Conservation (phyloP, 495 filamentous ascomycete genomes). For the Tuber borchii region DNA sequence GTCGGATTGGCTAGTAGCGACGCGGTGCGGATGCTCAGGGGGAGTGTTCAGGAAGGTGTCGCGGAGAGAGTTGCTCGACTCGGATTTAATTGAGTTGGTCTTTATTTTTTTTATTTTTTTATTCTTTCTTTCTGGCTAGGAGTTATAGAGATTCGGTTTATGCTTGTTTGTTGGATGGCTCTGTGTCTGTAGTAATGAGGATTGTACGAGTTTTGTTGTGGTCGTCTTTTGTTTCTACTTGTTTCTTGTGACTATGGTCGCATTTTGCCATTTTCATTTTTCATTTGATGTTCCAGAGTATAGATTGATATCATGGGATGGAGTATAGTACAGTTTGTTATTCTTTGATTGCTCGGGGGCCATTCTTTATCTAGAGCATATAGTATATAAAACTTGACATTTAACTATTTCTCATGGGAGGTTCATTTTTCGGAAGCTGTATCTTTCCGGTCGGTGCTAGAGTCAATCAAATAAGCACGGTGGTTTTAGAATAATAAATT, state of each 20-base stretch:
- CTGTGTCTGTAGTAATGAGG: neutral
- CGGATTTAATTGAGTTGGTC: neutral
- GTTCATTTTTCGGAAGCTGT: neutral
- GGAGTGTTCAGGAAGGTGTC: neutral
- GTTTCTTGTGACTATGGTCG: neutral
- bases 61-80: conserved; percentile 1
- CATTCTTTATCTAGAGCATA: neutral
- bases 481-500: neutral
- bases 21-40: neutral
- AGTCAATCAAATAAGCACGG: neutral
- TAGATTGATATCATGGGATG: neutral
- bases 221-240: neutral
- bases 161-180: neutral
- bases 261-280: neutral
- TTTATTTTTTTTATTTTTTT: neutral
- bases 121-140: neutral
- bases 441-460: neutral
- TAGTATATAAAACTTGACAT: neutral
- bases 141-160: neutral
- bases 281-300: neutral
- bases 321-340: neutral
- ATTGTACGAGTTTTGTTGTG: neutral
- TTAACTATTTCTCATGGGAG: neutral
- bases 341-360: neutral
- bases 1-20: neutral